phyloP scores from a whole-genome alignment of 2,329 filamentous ascomycete genomes.

The Epichloe amarillans region DNA sequence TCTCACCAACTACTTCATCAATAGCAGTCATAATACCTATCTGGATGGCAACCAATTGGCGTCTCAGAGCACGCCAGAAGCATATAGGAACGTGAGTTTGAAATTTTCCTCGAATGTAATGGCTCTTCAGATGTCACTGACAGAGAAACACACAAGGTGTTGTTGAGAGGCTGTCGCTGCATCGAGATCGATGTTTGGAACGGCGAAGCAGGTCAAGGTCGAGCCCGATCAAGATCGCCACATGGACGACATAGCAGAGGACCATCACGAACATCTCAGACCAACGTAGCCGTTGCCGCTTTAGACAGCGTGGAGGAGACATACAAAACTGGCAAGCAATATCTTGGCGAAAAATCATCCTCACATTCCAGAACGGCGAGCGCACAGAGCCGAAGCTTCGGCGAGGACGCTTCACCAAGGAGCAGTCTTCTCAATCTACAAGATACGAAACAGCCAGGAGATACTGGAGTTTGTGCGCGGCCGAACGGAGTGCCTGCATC shows the following conservation, averaged over 20 bases:
- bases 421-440: slow-evolving; percentile 16
- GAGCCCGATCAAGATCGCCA: slow-evolving; percentile 23
- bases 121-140: not conserved
- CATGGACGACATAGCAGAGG: slow-evolving; percentile 31
- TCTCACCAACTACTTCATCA: slow-evolving; percentile 85
- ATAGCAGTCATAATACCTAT: slow-evolving; percentile 91
- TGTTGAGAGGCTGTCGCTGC: slow-evolving; percentile 69
- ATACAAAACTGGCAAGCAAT: slow-evolving; percentile 13
- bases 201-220: slow-evolving; percentile 36
- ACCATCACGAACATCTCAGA: slow-evolving; percentile 33
- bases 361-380: slow-evolving; percentile 28
- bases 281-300: slow-evolving; percentile 29
- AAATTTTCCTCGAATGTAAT: not conserved
- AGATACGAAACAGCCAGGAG: slow-evolving; percentile 20
- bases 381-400: slow-evolving; percentile 19
- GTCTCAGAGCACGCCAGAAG: slow-evolving; percentile 61
- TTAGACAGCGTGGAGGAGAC: slow-evolving; percentile 21
- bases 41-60: slow-evolving; percentile 74
- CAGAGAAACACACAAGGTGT: slow-evolving; percentile 34
- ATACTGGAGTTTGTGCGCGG: slow-evolving; percentile 20
- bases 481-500: not conserved
- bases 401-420: slow-evolving; percentile 17
- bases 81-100: slow-evolving; percentile 59
- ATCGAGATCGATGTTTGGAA: slow-evolving; percentile 96
- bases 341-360: slow-evolving; percentile 17